Conservation (phyloP, 2,329 filamentous ascomycete species). For the Coniochaeta sp. region DNA sequence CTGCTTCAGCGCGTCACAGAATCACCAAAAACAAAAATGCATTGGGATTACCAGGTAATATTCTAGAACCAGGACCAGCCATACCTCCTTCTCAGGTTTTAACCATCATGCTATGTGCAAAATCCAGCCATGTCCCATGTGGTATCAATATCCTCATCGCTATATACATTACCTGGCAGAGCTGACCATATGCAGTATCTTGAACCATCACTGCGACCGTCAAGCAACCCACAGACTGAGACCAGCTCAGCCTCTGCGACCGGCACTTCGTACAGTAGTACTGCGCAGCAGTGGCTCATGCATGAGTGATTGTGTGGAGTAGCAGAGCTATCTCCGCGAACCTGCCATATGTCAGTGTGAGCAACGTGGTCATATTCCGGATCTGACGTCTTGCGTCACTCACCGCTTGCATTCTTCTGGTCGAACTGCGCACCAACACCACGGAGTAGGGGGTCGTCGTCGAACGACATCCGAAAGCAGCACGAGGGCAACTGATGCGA, state of each 20-base stretch:
- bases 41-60: neutral
- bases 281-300: too few relatives aligned
- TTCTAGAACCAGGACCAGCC: too few relatives aligned
- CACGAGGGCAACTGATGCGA: neutral
- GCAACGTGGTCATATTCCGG: neutral
- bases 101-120: too few relatives aligned
- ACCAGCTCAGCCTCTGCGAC: too few relatives aligned
- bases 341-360: neutral
- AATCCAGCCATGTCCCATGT: too few relatives aligned
- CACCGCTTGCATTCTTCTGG: neutral
- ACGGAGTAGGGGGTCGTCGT: neutral
- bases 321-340: neutral
- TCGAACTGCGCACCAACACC: slow-evolving; percentile 2
- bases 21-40: neutral
- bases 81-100: too few relatives aligned
- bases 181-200: too few relatives aligned
- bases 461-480: neutral
- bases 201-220: too few relatives aligned
- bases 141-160: too few relatives aligned
- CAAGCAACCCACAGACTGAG: too few relatives aligned
- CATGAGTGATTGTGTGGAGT: neutral
- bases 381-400: neutral
- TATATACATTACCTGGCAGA: too few relatives aligned
- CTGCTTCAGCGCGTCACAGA: neutral
- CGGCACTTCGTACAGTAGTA: too few relatives aligned